Evolutionary conservation across 441 rosid species (phyloP).

Genomic region (Populus hybrid): DNA sequence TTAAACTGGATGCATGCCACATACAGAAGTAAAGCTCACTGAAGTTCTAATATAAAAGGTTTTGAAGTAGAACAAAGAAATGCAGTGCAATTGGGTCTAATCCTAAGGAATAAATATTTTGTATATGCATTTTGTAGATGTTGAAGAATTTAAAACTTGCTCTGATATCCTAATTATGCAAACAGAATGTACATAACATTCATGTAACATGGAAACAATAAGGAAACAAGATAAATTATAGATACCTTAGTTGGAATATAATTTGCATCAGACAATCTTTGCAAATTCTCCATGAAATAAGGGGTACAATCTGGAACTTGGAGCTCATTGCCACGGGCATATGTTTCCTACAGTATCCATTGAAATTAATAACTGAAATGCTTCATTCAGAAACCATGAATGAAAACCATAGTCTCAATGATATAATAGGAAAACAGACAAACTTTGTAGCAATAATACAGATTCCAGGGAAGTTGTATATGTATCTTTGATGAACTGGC

Average conservation of each 20-base stretch:
- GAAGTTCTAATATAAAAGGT: background rate
- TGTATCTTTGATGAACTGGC: constrained; percentile 6
- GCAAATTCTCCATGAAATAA: constrained; percentile 92
- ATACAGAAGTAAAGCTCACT: background rate
- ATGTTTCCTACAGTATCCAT: constrained; percentile 63
- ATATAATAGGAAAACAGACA: background rate
- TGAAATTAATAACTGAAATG: constrained; percentile 1
- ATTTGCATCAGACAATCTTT: constrained; percentile 67
- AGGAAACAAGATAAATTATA: background rate
- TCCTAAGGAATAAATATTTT: background rate
- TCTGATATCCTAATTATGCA: background rate
- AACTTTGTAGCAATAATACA: background rate
- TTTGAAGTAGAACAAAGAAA: background rate
- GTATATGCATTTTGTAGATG: background rate
- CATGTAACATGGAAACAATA: background rate
- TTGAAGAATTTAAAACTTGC: background rate
- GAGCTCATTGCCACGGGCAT: constrained; percentile 74
- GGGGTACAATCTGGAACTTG: constrained; percentile 92
- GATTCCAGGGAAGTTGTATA: background rate
- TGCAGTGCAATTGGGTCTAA: background rate
- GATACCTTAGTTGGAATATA: constrained; percentile 92
- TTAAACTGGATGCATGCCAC: background rate
- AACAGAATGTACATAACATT: background rate
- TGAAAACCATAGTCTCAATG: background rate
- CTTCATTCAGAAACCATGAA: background rate